Base-by-base conservation (phyloP, 129 eudicot genomes). In the Calendula officinalis region DNA sequence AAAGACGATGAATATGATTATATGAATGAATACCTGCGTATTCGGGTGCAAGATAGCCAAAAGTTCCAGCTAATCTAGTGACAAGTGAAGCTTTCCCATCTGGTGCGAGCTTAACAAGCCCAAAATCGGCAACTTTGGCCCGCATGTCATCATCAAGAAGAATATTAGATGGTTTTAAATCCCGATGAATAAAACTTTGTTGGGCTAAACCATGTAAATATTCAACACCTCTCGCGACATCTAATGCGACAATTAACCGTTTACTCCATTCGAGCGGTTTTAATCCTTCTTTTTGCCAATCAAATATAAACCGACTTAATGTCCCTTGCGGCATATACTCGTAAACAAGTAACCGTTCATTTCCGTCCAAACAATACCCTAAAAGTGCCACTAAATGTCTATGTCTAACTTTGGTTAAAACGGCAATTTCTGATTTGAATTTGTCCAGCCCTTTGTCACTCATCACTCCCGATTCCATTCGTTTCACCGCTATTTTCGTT, bases 261-360 rank as follows among this genome's bases (percentile, higher is more conserved):
- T 79, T 83, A 0, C 78, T 78, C 98, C 96, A 91, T 59, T 85
- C 91, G 7, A 88, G 95, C 34, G 98, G 98, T 35, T 80, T 83
- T 80, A 91, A 62, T 1, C 75, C 86, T 70, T 87, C 96, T 11
- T 78, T 86, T 65, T 85, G 75, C 98, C 98, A 91, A 62, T 75
- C 47, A 63, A 91, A 88, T 34, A 91, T 55, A 65, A 78, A 67
- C 69, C 86, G 73, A 43, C 95, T 91, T 17, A 91, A 85, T 2
- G 96, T 76, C 43, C 98, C 98, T 54, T 91, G 98, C 58, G 98
- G 98, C 96, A 91, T 84, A 36, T 91, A 91, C 75, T 91, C 98
- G 15, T 87, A 91, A 16, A 91, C 98, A 16, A 91, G 91, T 1
- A 91, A 69, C 56, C 90, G 83, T 78, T 91, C 98, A 33, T 79